Base-by-base conservation (phyloP, 495 filamentous ascomycete species). In the Penicillium soppii region DNA sequence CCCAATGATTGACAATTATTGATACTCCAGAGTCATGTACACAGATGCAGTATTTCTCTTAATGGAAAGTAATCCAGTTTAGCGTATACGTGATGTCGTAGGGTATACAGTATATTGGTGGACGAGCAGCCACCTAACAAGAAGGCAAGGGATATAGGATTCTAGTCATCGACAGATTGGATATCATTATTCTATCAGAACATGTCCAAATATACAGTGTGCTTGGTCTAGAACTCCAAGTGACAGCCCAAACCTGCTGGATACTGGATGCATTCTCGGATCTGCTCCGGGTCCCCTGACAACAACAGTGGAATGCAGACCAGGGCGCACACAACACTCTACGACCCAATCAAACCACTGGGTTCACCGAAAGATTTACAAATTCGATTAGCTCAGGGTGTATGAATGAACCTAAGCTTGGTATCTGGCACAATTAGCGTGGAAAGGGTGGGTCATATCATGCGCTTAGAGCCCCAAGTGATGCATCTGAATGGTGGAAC, bases 241-340 rank as follows among this genome's bases (percentile, higher is more conserved):
- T 15, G 12, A 17, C n/a, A 7, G 22, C 27, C 13, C 12, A 22
- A 21, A 15, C 19, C 37, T 51, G 32, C 42, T 20, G 8, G 23
- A 45, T 26, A 21, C 20, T 21, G 23, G 9, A 16, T 35, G 41
- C 59, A 66, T 66, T 66, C 62, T 52, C 17, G 13, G 54, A 50
- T 46, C 54, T 47, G 5, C 54, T 16, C 12, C 42, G 9, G 17
- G 35, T 15, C 37, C 62, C 62, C 49, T 61, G 62, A 61, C 62
- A 66, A 66, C 59, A 25, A 38, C 5, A 15, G 17, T 25, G 57
- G 62, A 66, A 66, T 66, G 62, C 35, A 55, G 16, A 37, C 44
- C 25, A 53, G 13, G 47, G 20, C 9, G 48, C 35, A 8, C 21
- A 10, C 15, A 20, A 12, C 7, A 23, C 27, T 13, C 5, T 1